A percentile compares a stretch with the other conserved stretches of the same genome.
phyloP scores from a whole-genome alignment of 1,139 yeast species.

The Taphrina communis region DNA sequence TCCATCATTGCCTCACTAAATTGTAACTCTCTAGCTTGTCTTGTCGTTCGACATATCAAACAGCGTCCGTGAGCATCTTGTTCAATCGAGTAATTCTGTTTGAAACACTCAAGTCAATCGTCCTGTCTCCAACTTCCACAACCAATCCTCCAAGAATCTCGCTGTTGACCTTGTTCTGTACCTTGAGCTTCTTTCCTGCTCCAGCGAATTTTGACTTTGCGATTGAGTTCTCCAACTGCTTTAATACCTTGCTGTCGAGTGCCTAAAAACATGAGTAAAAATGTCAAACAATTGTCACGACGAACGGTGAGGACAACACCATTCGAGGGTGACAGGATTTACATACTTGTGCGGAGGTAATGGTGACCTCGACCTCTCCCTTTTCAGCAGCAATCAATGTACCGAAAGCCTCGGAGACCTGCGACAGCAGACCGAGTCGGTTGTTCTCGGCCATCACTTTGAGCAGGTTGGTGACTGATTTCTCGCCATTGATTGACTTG shows the following conservation, averaged over 20 bases:
- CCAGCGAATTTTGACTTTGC: slow-evolving; percentile 82
- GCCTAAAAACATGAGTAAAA: neutral
- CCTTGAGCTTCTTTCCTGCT: slow-evolving; percentile 80
- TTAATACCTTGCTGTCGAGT: slow-evolving; percentile 79
- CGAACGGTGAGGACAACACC: neutral
- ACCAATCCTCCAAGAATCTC: slow-evolving; percentile 94
- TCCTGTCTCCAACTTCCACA: slow-evolving; percentile 95
- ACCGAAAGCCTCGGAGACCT: slow-evolving; percentile 73
- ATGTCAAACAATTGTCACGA: neutral
- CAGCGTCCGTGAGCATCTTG: slow-evolving; percentile 70
- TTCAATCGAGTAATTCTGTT: slow-evolving; percentile 86
- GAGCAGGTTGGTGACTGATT: slow-evolving; percentile 79
- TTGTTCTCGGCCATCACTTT: slow-evolving; percentile 90
- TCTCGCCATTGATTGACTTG: slow-evolving; percentile 62
- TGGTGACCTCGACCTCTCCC: slow-evolving; percentile 91
- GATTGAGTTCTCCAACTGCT: slow-evolving; percentile 79
- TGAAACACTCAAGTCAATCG: slow-evolving; percentile 89
- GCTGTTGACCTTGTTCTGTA: slow-evolving; percentile 81
- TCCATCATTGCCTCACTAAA: slow-evolving; percentile 1
- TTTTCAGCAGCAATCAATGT: slow-evolving; percentile 84
- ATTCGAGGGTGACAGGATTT: neutral
- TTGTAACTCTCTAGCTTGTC: slow-evolving; percentile 3
- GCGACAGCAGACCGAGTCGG: slow-evolving; percentile 74
- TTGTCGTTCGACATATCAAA: neutral
- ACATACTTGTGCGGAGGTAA: slow-evolving; percentile 64